A percentile compares a stretch with the other conserved stretches of the same genome.
Conservation (phyloP, 2,329 filamentous ascomycete genomes). For the Aspergillus pseudoviridinutans region DNA sequence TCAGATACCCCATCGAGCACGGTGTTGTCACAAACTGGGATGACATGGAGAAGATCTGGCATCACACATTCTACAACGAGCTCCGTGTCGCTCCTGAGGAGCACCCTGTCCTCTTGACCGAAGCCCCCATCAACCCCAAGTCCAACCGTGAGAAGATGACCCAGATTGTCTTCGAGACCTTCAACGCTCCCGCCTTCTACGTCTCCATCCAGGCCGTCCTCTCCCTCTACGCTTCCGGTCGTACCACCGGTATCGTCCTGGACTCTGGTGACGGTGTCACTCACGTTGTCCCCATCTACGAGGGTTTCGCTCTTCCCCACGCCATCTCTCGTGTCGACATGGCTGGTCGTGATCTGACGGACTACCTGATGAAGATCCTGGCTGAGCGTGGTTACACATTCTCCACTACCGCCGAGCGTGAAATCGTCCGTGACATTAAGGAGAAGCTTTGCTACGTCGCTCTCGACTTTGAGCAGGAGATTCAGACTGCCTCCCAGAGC, state of each 20-base stretch:
- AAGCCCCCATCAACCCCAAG: slow-evolving; percentile 99
- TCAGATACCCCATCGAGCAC: slow-evolving; percentile 99
- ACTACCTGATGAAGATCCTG: slow-evolving; percentile 99
- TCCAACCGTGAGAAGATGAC: slow-evolving; percentile 99
- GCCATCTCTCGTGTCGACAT: slow-evolving; percentile 99
- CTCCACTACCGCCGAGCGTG: slow-evolving; percentile 99
- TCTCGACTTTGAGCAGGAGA: slow-evolving; percentile 99
- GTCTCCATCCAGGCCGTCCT: slow-evolving; percentile 99
- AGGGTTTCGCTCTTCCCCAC: slow-evolving; percentile 99
- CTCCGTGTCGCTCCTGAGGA: slow-evolving; percentile 99
- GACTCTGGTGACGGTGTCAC: slow-evolving; percentile 99
- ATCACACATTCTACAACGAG: slow-evolving; percentile 99
- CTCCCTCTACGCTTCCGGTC: slow-evolving; percentile 98
- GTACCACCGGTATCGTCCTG: slow-evolving; percentile 99
- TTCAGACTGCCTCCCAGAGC: slow-evolving; percentile 98
- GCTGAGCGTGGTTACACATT: slow-evolving; percentile 99
- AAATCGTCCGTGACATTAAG: slow-evolving; percentile 99
- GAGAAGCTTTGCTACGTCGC: slow-evolving; percentile 99
- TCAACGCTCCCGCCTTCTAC: slow-evolving; percentile 99
- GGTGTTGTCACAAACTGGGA: slow-evolving; percentile 99
- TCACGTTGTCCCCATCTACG: slow-evolving; percentile 99
- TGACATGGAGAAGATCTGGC: slow-evolving; percentile 99
- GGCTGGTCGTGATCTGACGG: slow-evolving; percentile 99
- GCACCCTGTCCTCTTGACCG: slow-evolving; percentile 98
- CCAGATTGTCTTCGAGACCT: slow-evolving; percentile 99